Percentiles rank a stretch among this genome's conserved stretches.
phyloP scores from a whole-genome alignment of 2,329 filamentous ascomycete genomes.

The Trichoderma koningii region DNA sequence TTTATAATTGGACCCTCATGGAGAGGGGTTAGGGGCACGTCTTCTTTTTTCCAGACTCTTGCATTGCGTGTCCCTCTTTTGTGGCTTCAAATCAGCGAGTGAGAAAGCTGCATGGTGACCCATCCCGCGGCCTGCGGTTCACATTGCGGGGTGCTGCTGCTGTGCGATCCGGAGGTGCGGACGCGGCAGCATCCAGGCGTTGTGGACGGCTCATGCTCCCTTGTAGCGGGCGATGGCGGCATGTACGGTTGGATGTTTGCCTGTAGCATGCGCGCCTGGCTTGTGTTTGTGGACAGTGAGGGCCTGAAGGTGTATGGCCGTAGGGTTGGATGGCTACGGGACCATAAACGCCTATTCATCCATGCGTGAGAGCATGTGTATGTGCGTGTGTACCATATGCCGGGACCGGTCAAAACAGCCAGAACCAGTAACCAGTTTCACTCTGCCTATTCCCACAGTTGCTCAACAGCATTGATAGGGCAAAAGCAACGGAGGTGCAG shows the following conservation, averaged over 20 bases:
- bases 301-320: neutral
- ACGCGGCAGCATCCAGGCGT: conserved; percentile 4
- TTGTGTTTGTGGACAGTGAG: neutral
- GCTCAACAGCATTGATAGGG: neutral
- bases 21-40: neutral
- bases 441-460: neutral
- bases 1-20: conserved; percentile 8
- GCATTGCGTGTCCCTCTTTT: conserved; percentile 1
- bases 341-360: neutral
- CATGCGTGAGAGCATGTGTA: neutral
- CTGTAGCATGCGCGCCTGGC: conserved; percentile 1
- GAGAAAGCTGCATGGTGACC: neutral
- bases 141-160: conserved; percentile 26
- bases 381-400: neutral
- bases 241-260: conserved; percentile 8
- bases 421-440: neutral
- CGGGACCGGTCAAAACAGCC: neutral
- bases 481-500: conserved; percentile 7
- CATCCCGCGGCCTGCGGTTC: conserved; percentile 20
- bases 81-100: conserved; percentile 5
- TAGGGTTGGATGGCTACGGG: neutral
- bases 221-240: conserved; percentile 21
- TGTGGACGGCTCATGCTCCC: conserved; percentile 21
- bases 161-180: conserved; percentile 16
- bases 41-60: neutral